Evolutionary conservation across 257 asterid genomes (phyloP).

Genomic region (Cinchona pubescens): DNA sequence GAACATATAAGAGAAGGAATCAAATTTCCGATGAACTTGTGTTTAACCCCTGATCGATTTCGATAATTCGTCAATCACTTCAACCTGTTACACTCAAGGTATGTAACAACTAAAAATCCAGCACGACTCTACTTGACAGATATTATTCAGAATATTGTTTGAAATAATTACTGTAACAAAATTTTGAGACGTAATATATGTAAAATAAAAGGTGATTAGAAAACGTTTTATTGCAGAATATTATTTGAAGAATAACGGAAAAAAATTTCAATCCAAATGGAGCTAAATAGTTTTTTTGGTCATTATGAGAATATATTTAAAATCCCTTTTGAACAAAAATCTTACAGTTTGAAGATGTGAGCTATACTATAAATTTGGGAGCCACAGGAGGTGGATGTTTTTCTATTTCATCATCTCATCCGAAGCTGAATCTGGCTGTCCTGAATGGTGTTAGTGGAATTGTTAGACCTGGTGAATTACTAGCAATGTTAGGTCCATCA

Average conservation of each 20-base stretch:
- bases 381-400: constrained; percentile 23
- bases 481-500: constrained; percentile 93
- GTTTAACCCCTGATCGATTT: constrained; percentile 22
- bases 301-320: background rate
- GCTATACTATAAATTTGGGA: constrained; percentile 42
- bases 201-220: too few relatives aligned
- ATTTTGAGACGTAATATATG: too few relatives aligned
- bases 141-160: too few relatives aligned
- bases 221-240: too few relatives aligned
- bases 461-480: constrained; percentile 70
- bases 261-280: too few relatives aligned
- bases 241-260: too few relatives aligned
- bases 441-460: constrained; percentile 57
- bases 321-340: background rate
- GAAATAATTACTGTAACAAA: too few relatives aligned
- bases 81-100: constrained; percentile 67
- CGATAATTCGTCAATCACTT: constrained; percentile 47
- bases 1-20: constrained; percentile 38
- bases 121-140: too few relatives aligned
- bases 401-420: constrained; percentile 38
- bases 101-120: background rate
- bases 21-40: constrained; percentile 23
- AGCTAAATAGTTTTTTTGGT: background rate
- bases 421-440: constrained; percentile 38
- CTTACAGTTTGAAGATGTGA: constrained; percentile 73